phyloP scores from a whole-genome alignment of 208 protist species.

The Crithidia brevicula region DNA sequence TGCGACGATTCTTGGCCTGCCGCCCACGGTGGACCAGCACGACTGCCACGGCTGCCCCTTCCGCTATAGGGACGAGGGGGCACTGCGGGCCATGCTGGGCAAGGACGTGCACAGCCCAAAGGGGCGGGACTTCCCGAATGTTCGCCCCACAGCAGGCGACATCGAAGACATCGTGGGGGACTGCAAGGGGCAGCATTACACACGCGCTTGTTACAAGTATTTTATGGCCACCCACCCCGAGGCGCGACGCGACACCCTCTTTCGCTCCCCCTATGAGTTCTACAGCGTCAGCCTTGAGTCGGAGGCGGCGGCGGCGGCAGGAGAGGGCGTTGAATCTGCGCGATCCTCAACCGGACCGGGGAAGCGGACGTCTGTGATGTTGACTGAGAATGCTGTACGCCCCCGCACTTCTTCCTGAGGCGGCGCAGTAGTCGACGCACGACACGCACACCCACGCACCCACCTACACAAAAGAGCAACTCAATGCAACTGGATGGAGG shows the following conservation, averaged over 20 bases:
- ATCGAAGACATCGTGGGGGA: slow-evolving; percentile 92
- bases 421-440: slow-evolving; percentile 7
- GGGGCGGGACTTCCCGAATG: slow-evolving; percentile 44
- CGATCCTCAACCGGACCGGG: slow-evolving; percentile 10
- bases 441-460: neutral
- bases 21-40: slow-evolving; percentile 72
- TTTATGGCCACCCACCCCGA: slow-evolving; percentile 88
- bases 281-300: slow-evolving; percentile 71
- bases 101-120: slow-evolving; percentile 64
- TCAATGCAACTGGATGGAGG: too few species aligned
- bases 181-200: slow-evolving; percentile 88
- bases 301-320: slow-evolving; percentile 19
- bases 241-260: slow-evolving; percentile 82
- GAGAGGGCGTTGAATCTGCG: slow-evolving; percentile 16
- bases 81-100: slow-evolving; percentile 54
- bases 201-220: slow-evolving; percentile 91
- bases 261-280: slow-evolving; percentile 90
- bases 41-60: slow-evolving; percentile 94
- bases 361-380: slow-evolving; percentile 33
- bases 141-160: slow-evolving; percentile 55
- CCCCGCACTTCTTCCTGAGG: slow-evolving; percentile 25
- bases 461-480: too few species aligned
- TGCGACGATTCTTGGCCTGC: slow-evolving; percentile 80
- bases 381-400: slow-evolving; percentile 60
- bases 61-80: slow-evolving; percentile 78